phyloP scores from a whole-genome alignment of 2,329 filamentous ascomycete genomes.

The Alternaria tenuissima region DNA sequence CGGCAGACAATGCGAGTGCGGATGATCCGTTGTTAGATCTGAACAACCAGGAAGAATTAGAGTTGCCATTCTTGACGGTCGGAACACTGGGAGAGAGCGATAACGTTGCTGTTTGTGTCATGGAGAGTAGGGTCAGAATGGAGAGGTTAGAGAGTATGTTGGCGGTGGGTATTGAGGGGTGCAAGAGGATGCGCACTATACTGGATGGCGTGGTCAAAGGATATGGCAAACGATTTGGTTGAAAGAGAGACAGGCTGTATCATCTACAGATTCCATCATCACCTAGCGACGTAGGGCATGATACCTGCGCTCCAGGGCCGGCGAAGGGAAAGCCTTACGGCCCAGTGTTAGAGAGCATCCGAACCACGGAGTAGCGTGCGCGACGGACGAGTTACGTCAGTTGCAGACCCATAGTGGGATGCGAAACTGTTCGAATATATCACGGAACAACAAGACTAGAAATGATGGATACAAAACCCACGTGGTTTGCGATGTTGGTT shows the following conservation, averaged over 20 bases:
- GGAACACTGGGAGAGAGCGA: conserved; percentile 79
- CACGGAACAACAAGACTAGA: neutral
- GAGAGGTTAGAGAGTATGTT: conserved; percentile 88
- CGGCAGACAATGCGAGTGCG: conserved; percentile 65
- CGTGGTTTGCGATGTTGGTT: neutral
- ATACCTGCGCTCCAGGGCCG: neutral
- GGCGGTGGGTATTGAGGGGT: conserved; percentile 89
- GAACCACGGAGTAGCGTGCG: neutral
- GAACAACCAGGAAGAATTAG: conserved; percentile 81
- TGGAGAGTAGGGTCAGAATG: conserved; percentile 89
- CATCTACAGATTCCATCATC: neutral
- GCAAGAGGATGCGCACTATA: conserved; percentile 82
- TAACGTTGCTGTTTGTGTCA: conserved; percentile 78
- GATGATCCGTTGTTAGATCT: conserved; percentile 83
- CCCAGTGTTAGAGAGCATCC: neutral
- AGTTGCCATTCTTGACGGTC: conserved; percentile 87
- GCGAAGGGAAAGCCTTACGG: neutral
- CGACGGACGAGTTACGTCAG: neutral
- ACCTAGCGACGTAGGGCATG: neutral
- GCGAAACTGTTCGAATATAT: neutral
- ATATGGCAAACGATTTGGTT: conserved; percentile 46
- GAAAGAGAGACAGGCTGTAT: conserved; percentile 9
- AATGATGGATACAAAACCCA: neutral
- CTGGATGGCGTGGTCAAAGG: conserved; percentile 76
- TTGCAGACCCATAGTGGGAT: neutral